Percentiles rank a stretch among this genome's conserved stretches.
These are phyloP conservation scores for Pochonia chlamydosporia DNA, from an alignment of 2,329 filamentous ascomycete genomes.

Conservation along the genomic window DNA sequence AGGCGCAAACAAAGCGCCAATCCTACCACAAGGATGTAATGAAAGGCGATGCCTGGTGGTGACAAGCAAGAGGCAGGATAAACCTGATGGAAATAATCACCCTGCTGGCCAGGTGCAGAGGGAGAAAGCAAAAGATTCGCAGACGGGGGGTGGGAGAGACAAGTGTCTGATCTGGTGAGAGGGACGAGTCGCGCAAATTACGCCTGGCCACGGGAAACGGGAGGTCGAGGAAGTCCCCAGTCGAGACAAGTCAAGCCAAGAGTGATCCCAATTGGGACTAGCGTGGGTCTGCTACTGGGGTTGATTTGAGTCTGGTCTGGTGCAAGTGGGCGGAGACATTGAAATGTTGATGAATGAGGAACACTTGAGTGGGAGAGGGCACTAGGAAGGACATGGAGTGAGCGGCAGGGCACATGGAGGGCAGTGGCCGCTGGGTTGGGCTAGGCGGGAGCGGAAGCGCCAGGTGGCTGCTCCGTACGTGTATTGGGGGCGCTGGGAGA, in stretches of 20 bases:
- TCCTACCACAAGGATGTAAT: neutral
- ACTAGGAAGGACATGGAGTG: no score
- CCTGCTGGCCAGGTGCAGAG: conserved; percentile 11
- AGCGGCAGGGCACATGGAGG: no score
- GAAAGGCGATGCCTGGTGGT: conserved; percentile 4
- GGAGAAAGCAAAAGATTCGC: conserved; percentile 6
- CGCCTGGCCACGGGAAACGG: conserved; percentile 1
- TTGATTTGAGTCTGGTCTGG: no score
- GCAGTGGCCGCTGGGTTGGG: neutral
- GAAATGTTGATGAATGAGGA: no score
- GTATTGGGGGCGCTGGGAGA: no score
- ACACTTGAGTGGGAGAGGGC: no score
- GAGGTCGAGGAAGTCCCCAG: neutral
- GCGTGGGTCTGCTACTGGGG: no score
- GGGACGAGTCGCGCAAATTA: conserved; percentile 6
- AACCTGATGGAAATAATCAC: conserved; percentile 8
- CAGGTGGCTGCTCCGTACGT: neutral
- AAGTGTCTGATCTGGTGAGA: no score
- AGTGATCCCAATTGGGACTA: no score
- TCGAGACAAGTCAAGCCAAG: no score
- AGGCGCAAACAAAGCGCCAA: neutral
- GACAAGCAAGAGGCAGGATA: conserved; percentile 4
- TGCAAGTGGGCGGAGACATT: neutral
- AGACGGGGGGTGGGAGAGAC: conserved; percentile 8
- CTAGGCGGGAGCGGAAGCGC: neutral